Base-by-base conservation (phyloP, 1,284 basidiomycete species). In the Testicularia cyperi region DNA sequence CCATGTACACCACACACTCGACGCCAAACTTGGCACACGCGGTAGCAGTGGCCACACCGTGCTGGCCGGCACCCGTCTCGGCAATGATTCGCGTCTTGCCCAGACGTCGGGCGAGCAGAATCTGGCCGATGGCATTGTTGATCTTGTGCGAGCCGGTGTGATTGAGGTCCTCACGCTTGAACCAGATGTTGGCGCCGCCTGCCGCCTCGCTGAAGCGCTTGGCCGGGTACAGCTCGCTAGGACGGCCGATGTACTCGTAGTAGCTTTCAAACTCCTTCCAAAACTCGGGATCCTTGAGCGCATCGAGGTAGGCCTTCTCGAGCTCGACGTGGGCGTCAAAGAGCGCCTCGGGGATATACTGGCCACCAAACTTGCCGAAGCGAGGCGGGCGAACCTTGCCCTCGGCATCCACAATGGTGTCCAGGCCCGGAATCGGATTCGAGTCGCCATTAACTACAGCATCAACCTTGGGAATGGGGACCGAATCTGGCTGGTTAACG, bases 61-160 rank as follows among this genome's bases (percentile, higher is more conserved):
- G 95, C 78, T 98, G 94, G 22, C 95, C 95, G 0, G 95, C 94
- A 54, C 94, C 94, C 1, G 95, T 98, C 81, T 99, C 95, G 37
- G 94, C 92, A 64, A 98, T 97, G 75, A 99, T 97, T 39, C 92
- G 84, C 36, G 83, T 95, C 81, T 99, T 99, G 22, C 95, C 94
- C 60, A 98, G 80, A 33, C 94, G 83, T 48, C 84, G 84, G 4
- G 95, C 95, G 24, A 99, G 84, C 14, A 99, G 82, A 60, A 97
- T 91, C 51, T 76, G 74, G 8, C 72, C 74, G 31, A 74, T 56
- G 15, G 74, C 74, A 45, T 76, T 76, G 63, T 76, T 76, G 56
- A 76, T 76, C 68, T 76, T 76, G 62, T 76, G 74, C 45, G 65
- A 68, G 24, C 74, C 74, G 3, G 74, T 76, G 63, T 75, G 73